phyloP scores from a whole-genome alignment of 2,329 filamentous ascomycete species.

The Gyromitra esculenta region DNA sequence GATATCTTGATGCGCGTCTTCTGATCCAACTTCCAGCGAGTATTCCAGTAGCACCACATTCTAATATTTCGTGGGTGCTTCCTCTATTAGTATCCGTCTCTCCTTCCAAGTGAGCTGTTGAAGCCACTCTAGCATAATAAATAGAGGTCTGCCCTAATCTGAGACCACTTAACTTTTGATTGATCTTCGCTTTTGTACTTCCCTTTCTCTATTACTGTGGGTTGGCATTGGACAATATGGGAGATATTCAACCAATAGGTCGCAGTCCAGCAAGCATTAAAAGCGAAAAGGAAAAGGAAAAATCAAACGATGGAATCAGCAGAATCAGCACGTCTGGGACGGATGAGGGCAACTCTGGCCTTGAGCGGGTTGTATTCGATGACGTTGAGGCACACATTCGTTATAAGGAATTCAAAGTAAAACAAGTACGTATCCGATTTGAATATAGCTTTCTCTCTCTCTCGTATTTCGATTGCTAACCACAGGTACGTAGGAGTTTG shows the following conservation, averaged over 20 bases:
- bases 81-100: background rate
- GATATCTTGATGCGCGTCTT: background rate
- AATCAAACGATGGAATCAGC: conserved; percentile 17
- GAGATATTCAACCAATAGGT: conserved; percentile 18
- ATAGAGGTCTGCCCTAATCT: background rate
- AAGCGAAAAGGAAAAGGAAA: conserved; percentile 1
- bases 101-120: background rate
- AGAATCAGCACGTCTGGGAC: conserved; percentile 1
- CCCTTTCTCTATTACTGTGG: background rate
- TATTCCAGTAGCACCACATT: background rate
- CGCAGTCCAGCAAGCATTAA: background rate
- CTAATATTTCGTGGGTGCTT: background rate
- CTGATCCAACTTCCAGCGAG: background rate
- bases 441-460: background rate
- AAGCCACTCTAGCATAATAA: conserved; percentile 8
- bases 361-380: conserved; percentile 23
- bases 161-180: background rate
- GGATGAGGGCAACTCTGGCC: background rate
- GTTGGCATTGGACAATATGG: background rate
- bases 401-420: conserved; percentile 47
- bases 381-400: conserved; percentile 44
- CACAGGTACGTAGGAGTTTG: conserved; percentile 33
- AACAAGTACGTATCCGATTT: conserved; percentile 15
- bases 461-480: conserved; percentile 8
- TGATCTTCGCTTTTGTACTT: background rate